A percentile compares a stretch with the other conserved stretches of the same genome.
phyloP scores from a whole-genome alignment of 441 rosid genomes.

The Erysimum pusillum region DNA sequence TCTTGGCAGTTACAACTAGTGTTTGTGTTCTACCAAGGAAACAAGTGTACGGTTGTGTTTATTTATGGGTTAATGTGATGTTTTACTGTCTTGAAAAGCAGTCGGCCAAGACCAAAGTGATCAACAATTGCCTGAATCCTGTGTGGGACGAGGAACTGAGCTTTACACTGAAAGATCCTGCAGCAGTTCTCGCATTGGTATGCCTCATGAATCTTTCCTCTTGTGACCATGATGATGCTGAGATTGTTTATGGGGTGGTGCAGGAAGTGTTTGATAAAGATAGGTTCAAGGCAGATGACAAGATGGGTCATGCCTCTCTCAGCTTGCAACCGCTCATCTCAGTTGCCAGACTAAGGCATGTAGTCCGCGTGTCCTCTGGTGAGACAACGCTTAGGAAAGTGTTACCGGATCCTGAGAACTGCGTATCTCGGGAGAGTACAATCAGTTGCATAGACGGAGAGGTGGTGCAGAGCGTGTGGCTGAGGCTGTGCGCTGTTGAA shows the following conservation, averaged over 20 bases:
- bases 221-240: slow-evolving; percentile 21
- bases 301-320: slow-evolving; percentile 92
- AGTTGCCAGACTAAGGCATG: slow-evolving; percentile 78
- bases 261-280: slow-evolving; percentile 99
- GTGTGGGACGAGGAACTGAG: slow-evolving; percentile 92
- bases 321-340: slow-evolving; percentile 91
- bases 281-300: slow-evolving; percentile 94
- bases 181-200: slow-evolving; percentile 70
- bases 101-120: slow-evolving; percentile 95
- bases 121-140: slow-evolving; percentile 91
- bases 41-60: slow-evolving; percentile 1
- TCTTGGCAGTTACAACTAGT: background rate
- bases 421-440: slow-evolving; percentile 83
- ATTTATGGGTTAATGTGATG: slow-evolving; percentile 24
- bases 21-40: slow-evolving; percentile 3
- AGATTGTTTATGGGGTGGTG: slow-evolving; percentile 19
- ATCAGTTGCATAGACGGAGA: slow-evolving; percentile 77
- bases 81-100: slow-evolving; percentile 46
- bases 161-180: slow-evolving; percentile 79
- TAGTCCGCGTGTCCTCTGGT: slow-evolving; percentile 73
- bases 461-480: slow-evolving; percentile 90
- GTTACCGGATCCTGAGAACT: slow-evolving; percentile 79
- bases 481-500: slow-evolving; percentile 83
- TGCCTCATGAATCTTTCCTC: slow-evolving; percentile 16
- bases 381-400: slow-evolving; percentile 84